A percentile compares a stretch with the other conserved stretches of the same genome.
phyloP scores from a whole-genome alignment of 2,329 filamentous ascomycete genomes.

The Moelleriella libera region DNA sequence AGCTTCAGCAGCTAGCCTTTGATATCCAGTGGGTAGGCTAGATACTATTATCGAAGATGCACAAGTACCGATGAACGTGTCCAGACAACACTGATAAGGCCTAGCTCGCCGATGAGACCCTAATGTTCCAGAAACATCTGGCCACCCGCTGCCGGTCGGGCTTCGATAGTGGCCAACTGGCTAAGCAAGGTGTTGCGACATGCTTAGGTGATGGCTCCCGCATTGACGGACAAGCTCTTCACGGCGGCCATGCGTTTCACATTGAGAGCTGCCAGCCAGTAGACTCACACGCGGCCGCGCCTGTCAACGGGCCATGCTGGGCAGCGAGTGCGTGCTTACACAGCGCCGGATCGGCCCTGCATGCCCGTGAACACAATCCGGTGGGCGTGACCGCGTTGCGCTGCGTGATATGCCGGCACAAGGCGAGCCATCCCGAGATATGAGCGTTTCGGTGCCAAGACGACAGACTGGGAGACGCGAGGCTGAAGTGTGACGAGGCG shows the following conservation, averaged over 20 bases:
- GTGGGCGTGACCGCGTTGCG: conserved; percentile 1
- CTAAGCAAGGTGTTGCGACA: not conserved
- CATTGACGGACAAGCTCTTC: not conserved
- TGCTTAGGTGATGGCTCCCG: not conserved
- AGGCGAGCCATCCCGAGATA: conserved; percentile 4
- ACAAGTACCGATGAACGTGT: too few relatives aligned
- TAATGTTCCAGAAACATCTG: too few relatives aligned
- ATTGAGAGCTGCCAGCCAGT: not conserved
- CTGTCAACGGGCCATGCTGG: not conserved
- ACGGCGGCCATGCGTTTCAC: not conserved
- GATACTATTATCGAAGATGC: too few relatives aligned
- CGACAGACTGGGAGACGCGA: not conserved
- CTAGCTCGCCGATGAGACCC: too few relatives aligned
- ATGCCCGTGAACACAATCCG: not conserved
- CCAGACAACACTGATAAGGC: too few relatives aligned
- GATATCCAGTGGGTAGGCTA: too few relatives aligned
- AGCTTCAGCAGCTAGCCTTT: too few relatives aligned
- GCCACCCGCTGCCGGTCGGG: not conserved
- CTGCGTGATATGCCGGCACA: conserved; percentile 2
- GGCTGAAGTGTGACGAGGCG: not conserved
- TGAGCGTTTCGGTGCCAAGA: not conserved
- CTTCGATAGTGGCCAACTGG: not conserved
- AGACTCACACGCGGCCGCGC: not conserved
- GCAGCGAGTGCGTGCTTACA: not conserved
- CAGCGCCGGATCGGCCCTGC: not conserved